A percentile compares a stretch with the other conserved stretches of the same genome.
These are phyloP conservation scores for Diaporthe citri DNA, from an alignment of 2,329 filamentous ascomycete species.

Conservation along the genomic window DNA sequence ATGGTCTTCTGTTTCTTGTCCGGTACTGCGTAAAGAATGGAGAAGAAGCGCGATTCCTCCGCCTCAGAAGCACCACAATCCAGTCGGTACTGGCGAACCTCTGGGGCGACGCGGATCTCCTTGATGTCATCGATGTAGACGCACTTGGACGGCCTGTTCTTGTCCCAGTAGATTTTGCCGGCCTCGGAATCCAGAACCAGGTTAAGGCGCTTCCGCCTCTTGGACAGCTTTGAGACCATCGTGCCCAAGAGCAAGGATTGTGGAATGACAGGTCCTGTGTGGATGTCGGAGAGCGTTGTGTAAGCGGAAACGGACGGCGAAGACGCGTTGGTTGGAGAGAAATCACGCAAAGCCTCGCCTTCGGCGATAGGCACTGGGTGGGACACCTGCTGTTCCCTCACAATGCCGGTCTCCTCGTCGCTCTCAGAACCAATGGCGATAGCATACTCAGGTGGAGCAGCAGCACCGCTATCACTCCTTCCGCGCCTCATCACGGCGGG, in stretches of 20 bases:
- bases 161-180: conserved; percentile 91
- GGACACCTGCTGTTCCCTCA: conserved; percentile 61
- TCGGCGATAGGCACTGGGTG: conserved; percentile 57
- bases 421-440: conserved; percentile 65
- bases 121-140: conserved; percentile 97
- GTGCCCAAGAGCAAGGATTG: conserved; percentile 83
- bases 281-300: conserved; percentile 51
- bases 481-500: conserved; percentile 84
- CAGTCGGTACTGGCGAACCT: conserved; percentile 89
- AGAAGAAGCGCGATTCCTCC: conserved; percentile 83
- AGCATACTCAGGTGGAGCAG: conserved; percentile 65
- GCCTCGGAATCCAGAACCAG: conserved; percentile 83
- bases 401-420: conserved; percentile 65
- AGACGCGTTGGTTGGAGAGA: conserved; percentile 60
- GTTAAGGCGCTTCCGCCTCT: conserved; percentile 79
- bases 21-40: conserved; percentile 86
- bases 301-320: conserved; percentile 60
- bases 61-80: conserved; percentile 80
- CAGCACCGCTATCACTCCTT: conserved; percentile 89
- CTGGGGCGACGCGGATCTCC: conserved; percentile 85
- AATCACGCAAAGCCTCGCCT: conserved; percentile 60
- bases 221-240: conserved; percentile 84
- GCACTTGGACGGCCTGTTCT: conserved; percentile 80
- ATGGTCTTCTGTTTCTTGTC: conserved; percentile 88
- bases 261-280: conserved; percentile 80